A percentile compares a stretch with the other conserved stretches of the same genome.
These are phyloP conservation scores for Petunia secreta DNA, from an alignment of 257 asterid genomes.

Conservation along the genomic window DNA sequence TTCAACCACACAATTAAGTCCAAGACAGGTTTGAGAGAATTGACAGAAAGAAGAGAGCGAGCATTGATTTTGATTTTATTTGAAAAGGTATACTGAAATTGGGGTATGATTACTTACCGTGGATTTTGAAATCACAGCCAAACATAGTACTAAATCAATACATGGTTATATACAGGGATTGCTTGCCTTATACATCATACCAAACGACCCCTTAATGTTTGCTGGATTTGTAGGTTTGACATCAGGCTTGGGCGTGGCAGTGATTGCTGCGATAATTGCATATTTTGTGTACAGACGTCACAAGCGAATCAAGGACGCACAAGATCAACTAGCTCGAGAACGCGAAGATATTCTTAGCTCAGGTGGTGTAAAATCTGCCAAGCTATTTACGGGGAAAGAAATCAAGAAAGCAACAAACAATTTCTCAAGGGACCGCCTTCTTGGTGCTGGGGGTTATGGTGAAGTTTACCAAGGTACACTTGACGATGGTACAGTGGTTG, in stretches of 20 bases:
- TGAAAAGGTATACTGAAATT: no score
- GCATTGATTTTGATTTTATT: no score
- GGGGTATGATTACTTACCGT: no score
- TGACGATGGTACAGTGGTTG: conserved; percentile 67
- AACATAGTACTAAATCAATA: no score
- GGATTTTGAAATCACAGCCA: no score
- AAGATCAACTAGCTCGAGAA: conserved; percentile 63
- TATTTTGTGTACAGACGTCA: conserved; percentile 58
- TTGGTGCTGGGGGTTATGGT: conserved; percentile 91
- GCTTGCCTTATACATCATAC: no score
- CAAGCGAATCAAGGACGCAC: conserved; percentile 58
- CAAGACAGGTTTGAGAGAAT: no score
- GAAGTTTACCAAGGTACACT: conserved; percentile 82
- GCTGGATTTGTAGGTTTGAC: conserved; percentile 57
- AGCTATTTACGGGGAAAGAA: conserved; percentile 71
- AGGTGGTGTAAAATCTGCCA: conserved; percentile 72
- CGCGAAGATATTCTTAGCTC: conserved; percentile 79
- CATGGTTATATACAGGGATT: not conserved
- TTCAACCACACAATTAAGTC: no score
- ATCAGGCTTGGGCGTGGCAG: conserved; percentile 57
- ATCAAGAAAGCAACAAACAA: conserved; percentile 77
- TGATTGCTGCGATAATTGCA: conserved; percentile 43
- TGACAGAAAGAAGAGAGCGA: no score
- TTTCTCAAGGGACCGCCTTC: conserved; percentile 77
- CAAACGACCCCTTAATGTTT: not conserved